Base-by-base conservation (phyloP, 2,329 filamentous ascomycete species). In the Xylariales sp. region DNA sequence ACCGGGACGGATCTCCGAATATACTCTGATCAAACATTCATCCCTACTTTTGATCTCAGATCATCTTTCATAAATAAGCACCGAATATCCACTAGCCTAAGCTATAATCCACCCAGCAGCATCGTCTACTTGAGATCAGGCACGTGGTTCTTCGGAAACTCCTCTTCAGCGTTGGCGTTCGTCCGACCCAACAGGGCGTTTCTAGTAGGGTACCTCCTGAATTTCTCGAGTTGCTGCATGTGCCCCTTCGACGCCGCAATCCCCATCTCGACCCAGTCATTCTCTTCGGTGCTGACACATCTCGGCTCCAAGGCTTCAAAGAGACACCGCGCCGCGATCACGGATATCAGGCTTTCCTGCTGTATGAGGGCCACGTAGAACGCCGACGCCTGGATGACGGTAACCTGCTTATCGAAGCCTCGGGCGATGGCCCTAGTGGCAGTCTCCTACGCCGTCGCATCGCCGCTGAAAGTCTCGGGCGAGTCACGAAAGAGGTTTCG, bases 171-270 rank as follows among this genome's bases (percentile, higher is more conserved):
- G 32, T 68, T 55, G 12, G 67, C 71, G 18, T 59, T 72, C 41
- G 23, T 34, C n/a, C 71, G 59, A 6, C 67, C 67, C 7, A 69
- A 30, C 14, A 66, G 28, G 5, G 57, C 57, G 52, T 71, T 72
- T 72, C 61, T 62, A 1, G 64, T 68, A 7, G 71, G 69, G 45
- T 65, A 72, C 36, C 69, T 55, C 50, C 69, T 69, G 43, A 72
- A 72, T 23, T 52, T 43, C 41, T 60, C 59, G 18, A 72, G 6
- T 12, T 69, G 62, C 39, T 63, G 6, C n/a, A 65, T 2, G 53
- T 71, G 69, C 49, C 70, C 67, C 55, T 67, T 62, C 2, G 59
- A 48, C 3, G 66, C 70, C 10, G 53, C 59, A 23, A 70, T 23
- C 3, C 56, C 68, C 45, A 62, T 66, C 14, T 69, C 56, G 7